Conservation (phyloP, 2,329 filamentous ascomycete species). For the Cytospora chrysosperma region DNA sequence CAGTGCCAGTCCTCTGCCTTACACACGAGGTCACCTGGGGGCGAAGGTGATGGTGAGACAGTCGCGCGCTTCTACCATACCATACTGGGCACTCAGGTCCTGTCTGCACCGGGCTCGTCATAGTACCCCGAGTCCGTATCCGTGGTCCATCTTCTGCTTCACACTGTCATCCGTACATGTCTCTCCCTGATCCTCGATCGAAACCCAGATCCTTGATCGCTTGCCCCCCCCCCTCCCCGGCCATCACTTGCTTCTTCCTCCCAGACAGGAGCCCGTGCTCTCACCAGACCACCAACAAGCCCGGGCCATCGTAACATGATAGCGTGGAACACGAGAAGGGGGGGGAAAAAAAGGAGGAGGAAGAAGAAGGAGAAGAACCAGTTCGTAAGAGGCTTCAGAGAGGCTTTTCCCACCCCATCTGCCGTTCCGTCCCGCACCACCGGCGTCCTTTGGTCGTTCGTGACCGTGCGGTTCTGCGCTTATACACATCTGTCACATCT, state of each 20-base stretch:
- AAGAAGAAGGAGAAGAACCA: neutral
- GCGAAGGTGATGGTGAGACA: neutral
- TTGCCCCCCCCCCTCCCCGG: neutral
- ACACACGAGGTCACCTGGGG: neutral
- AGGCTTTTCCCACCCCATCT: neutral
- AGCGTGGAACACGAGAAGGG: neutral
- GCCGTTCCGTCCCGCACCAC: conserved; percentile 10
- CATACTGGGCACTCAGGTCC: neutral
- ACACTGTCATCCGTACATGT: neutral
- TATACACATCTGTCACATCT: conserved; percentile 5
- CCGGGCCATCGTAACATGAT: neutral
- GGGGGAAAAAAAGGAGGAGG: neutral
- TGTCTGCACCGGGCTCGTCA: neutral
- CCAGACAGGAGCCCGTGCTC: conserved; percentile 5
- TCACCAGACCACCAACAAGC: neutral
- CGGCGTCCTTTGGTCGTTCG: neutral
- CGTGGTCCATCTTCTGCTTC: neutral
- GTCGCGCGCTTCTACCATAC: neutral
- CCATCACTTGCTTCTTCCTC: conserved; percentile 12
- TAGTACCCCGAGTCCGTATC: neutral
- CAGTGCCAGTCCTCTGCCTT: neutral
- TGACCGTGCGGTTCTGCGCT: conserved; percentile 1
- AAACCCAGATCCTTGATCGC: neutral
- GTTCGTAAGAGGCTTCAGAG: conserved; percentile 10
- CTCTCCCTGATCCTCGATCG: neutral